phyloP scores from a whole-genome alignment of 495 filamentous ascomycete genomes.

The Terfezia boudieri region DNA sequence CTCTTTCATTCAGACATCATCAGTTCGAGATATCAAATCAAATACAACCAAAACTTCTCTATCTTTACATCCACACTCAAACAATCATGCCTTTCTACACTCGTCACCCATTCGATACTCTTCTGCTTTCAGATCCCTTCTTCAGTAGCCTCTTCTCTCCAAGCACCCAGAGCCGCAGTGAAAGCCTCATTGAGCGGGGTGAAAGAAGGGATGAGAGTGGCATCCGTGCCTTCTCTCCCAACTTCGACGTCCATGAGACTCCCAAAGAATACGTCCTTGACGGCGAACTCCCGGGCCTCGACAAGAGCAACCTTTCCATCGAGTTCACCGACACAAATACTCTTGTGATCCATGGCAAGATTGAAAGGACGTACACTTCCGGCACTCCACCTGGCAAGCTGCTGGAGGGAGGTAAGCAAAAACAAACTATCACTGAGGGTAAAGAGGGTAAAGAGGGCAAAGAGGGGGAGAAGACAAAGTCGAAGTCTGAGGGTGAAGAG shows the following conservation, averaged over 20 bases:
- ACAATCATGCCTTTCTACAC: neutral
- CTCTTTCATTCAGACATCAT: no score
- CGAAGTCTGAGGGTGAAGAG: conserved; percentile 13
- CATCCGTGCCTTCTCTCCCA: conserved; percentile 33
- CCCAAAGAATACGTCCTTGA: conserved; percentile 52
- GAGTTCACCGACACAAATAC: conserved; percentile 69
- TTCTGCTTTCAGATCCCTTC: neutral
- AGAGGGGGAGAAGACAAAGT: conserved; percentile 13
- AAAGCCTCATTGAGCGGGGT: no score
- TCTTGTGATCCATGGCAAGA: conserved; percentile 46
- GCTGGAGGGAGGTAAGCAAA: conserved; percentile 13
- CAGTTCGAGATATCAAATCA: no score
- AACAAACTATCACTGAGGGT: conserved; percentile 20
- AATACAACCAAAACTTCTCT: no score
- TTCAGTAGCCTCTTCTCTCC: neutral
- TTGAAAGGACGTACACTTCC: conserved; percentile 33
- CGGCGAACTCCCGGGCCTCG: conserved; percentile 69
- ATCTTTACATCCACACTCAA: neutral
- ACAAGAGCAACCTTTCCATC: conserved; percentile 54
- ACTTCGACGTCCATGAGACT: conserved; percentile 59
- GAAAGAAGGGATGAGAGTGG: neutral
- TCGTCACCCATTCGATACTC: neutral
- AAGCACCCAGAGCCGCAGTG: neutral
- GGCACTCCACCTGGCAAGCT: conserved; percentile 22
- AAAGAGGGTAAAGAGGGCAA: conserved; percentile 21